A percentile compares a stretch with the other conserved stretches of the same genome.
Conservation (phyloP, 306 rosid genomes). For the Dryas drummondii region DNA sequence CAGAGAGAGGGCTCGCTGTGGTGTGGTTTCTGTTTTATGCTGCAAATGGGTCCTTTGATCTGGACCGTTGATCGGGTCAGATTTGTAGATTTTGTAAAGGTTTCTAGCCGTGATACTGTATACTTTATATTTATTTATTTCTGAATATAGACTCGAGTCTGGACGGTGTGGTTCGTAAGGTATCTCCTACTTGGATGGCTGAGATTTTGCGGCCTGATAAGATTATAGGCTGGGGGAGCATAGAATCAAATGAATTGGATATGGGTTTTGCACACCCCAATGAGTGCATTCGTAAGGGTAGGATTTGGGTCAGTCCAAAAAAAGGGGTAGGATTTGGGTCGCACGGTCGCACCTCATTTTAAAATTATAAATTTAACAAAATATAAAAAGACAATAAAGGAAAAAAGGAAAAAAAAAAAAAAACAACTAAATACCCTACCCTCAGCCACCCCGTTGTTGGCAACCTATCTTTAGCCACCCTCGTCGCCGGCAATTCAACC, state of each 20-base stretch:
- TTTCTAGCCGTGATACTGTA: too few species aligned
- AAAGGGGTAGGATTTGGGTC: too few species aligned
- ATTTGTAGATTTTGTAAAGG: not conserved
- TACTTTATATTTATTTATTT: too few species aligned
- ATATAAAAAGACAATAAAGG: too few species aligned
- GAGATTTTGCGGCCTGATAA: not conserved
- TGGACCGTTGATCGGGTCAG: not conserved
- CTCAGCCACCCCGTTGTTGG: too few species aligned
- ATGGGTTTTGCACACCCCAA: constrained; percentile 5
- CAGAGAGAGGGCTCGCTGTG: not conserved
- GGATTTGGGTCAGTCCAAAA: not conserved
- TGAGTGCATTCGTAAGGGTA: not conserved
- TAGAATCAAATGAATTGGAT: not conserved
- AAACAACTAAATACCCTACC: too few species aligned
- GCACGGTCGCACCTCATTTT: too few species aligned
- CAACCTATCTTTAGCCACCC: too few species aligned
- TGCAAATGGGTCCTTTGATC: not conserved
- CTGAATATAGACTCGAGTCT: too few species aligned
- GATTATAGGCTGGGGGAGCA: not conserved
- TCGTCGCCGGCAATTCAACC: too few species aligned
- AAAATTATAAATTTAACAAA: too few species aligned
- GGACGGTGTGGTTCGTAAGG: not conserved
- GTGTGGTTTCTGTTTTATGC: not conserved
- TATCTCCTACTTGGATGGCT: not conserved
- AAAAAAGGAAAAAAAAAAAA: too few species aligned